Evolutionary conservation across 2,329 filamentous ascomycete species (phyloP).

Genomic region (Xylariaceae sp.): DNA sequence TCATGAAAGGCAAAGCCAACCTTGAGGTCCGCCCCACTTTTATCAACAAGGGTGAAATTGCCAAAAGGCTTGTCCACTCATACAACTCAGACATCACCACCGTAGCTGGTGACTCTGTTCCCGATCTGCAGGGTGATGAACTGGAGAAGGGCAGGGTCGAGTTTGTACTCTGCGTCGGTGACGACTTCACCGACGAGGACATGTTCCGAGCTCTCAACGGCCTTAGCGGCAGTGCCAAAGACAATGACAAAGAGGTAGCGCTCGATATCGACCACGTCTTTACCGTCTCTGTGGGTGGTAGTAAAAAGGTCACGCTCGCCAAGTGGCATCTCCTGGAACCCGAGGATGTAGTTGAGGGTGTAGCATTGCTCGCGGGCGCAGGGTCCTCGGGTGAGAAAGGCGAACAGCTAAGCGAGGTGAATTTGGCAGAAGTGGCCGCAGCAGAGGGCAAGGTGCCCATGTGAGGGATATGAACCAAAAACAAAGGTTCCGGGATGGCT

Average conservation of each 20-base stretch:
- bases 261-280: conserved; percentile 68
- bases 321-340: conserved; percentile 89
- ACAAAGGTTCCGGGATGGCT: no score
- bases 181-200: conserved; percentile 98
- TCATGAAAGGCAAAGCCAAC: conserved; percentile 96
- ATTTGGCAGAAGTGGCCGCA: conserved; percentile 49
- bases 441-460: conserved; percentile 50
- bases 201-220: conserved; percentile 79
- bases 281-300: conserved; percentile 86
- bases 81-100: conserved; percentile 51
- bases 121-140: conserved; percentile 34
- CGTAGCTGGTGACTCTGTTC: conserved; percentile 19
- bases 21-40: conserved; percentile 94
- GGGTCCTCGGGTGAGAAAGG: conserved; percentile 32
- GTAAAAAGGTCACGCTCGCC: conserved; percentile 86
- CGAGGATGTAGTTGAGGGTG: conserved; percentile 73
- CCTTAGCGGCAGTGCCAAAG: conserved; percentile 38
- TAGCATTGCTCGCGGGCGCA: conserved; percentile 51
- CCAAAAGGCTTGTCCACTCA: conserved; percentile 71
- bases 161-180: conserved; percentile 86
- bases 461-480: conserved; percentile 23
- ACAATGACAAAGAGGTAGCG: conserved; percentile 20
- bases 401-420: conserved; percentile 46
- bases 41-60: conserved; percentile 97
- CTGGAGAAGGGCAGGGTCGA: conserved; percentile 54